These are phyloP conservation scores for Hsuehochloa calcarea DNA, from an alignment of 176 grass and related monocot species.

Conservation along the genomic window DNA sequence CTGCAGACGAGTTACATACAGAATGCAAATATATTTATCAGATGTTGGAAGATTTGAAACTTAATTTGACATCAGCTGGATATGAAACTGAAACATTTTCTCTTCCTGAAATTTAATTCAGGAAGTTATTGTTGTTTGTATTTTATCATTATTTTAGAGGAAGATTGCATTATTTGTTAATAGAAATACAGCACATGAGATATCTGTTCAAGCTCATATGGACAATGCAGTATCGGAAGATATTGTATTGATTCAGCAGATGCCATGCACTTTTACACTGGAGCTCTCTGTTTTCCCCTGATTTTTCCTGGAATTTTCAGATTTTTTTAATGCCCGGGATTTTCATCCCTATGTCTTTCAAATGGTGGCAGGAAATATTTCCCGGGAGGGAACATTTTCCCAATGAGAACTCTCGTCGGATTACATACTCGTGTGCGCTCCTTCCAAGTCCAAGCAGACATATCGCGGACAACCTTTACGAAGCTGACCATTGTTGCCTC, in stretches of 20 bases:
- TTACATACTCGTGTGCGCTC: constrained; percentile 13
- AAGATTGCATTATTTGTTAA: constrained; percentile 11
- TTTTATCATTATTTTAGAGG: not conserved
- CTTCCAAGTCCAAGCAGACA: not conserved
- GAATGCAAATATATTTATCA: constrained; percentile 38
- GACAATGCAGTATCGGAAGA: too few species aligned
- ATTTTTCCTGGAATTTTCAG: too few species aligned
- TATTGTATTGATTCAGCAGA: too few species aligned
- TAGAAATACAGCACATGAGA: not conserved
- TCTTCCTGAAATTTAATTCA: constrained; percentile 26
- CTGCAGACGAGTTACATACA: constrained; percentile 39
- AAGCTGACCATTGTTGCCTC: constrained; percentile 40
- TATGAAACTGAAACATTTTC: constrained; percentile 27
- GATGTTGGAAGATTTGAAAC: constrained; percentile 47
- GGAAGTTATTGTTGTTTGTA: not conserved
- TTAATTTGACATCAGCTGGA: constrained; percentile 38
- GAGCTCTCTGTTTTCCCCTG: too few species aligned
- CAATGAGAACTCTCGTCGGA: constrained; percentile 32
- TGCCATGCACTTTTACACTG: too few species aligned
- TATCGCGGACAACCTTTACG: constrained; percentile 14
- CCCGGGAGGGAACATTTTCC: not conserved
- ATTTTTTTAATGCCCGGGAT: too few species aligned
- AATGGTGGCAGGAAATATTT: too few species aligned
- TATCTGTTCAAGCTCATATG: too few species aligned
- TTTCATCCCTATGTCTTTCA: too few species aligned